Evolutionary conservation across 495 filamentous ascomycete genomes (phyloP), one percentile per base, ranked within the genome.

Genomic region (Xylaria telfairii): DNA sequence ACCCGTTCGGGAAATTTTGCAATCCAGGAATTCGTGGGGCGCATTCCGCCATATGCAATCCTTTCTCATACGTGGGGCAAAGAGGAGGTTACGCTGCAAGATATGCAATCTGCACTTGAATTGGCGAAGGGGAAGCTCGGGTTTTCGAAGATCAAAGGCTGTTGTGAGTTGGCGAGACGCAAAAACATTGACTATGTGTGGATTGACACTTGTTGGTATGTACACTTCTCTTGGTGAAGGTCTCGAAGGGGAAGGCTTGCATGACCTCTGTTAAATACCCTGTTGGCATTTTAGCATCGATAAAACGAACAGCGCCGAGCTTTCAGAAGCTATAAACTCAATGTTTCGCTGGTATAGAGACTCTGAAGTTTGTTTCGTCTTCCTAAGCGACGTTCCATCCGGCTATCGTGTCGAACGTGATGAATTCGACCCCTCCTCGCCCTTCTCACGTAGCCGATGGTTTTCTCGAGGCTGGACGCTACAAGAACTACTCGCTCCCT

Each of bases 11-110:
- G 4, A n/a, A 47, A 19, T 21, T 47, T 17, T 47, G n/a, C 15
- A 5, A 47, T 47, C 6, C 4, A 5, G 49, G 49, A 54, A 30
- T 54, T 54, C 4, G 49, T 30, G 12, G 49, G 49, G 28, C 6
- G 3, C 9, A 4, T 51, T 9, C 47, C 21, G 8, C 0, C 1
- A 12, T 73, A 73, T 53, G 72, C 69, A 15, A 70, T 73, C 34
- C 26, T 71, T 5, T 73, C 72, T 3, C 63, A 73, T 53, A 72
- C 69, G 0, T 74, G 69, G 72, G 72, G 49, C 0, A 37, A 44
- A 12, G 21, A 73, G 9, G 71, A 74, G 9, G 42, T 74, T 12
- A 57, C 41, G 13, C 71, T 65, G 47, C 12, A 62, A 34, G 46
- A 75, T 10, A 44, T 71, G 34, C 17, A 53, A n/a, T n/a, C 47